Evolutionary conservation across 2,329 filamentous ascomycete genomes (phyloP).

Genomic region (Phaeosphaeriaceae sp.): DNA sequence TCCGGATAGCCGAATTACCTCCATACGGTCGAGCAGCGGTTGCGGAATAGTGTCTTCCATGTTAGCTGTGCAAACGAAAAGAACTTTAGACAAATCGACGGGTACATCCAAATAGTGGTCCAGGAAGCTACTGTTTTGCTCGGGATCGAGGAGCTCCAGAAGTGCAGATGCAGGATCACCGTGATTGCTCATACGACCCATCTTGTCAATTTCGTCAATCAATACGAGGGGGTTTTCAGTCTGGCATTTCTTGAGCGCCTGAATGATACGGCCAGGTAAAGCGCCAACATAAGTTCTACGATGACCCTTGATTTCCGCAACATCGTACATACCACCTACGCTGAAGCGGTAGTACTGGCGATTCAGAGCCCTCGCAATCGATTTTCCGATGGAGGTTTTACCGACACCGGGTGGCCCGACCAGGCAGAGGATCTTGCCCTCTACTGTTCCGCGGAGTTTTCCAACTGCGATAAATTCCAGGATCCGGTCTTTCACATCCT

Average conservation of each 20-base stretch:
- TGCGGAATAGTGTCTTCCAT: slow-evolving; percentile 98
- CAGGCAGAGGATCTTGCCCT: slow-evolving; percentile 97
- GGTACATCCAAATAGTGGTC: slow-evolving; percentile 99
- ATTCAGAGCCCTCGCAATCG: slow-evolving; percentile 91
- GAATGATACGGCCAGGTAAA: slow-evolving; percentile 93
- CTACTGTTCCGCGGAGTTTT: slow-evolving; percentile 93
- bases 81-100: slow-evolving; percentile 93
- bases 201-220: slow-evolving; percentile 98
- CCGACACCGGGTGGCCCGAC: slow-evolving; percentile 97
- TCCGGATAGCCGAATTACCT: slow-evolving; percentile 92
- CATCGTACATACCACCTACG: slow-evolving; percentile 94
- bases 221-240: slow-evolving; percentile 96
- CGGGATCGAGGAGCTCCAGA: slow-evolving; percentile 90
- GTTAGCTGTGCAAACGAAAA: slow-evolving; percentile 98
- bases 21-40: slow-evolving; percentile 94
- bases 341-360: slow-evolving; percentile 98
- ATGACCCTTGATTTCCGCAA: slow-evolving; percentile 98
- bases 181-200: slow-evolving; percentile 86
- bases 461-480: slow-evolving; percentile 98
- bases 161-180: slow-evolving; percentile 94
- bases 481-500: slow-evolving; percentile 98
- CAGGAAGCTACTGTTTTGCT: slow-evolving; percentile 96
- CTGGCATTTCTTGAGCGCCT: slow-evolving; percentile 98
- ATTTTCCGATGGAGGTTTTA: slow-evolving; percentile 99
- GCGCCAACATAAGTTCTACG: slow-evolving; percentile 95